Conservation (phyloP, 805 yeast genomes). For the Yarrowia hollandica region DNA sequence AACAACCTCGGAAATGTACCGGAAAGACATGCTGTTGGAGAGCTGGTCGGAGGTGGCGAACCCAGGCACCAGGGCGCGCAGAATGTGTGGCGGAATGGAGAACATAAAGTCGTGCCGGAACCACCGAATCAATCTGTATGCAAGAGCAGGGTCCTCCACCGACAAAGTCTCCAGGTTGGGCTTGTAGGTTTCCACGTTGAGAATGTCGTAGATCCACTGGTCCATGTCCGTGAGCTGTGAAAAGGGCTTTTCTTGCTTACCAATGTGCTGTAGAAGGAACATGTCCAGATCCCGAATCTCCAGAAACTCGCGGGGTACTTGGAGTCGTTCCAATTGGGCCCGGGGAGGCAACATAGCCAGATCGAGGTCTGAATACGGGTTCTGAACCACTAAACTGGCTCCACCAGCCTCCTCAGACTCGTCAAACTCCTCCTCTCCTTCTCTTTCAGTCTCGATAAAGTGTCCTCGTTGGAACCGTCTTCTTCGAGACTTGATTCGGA, state of each 20-base stretch:
- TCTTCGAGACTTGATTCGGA: slow-evolving; percentile 6
- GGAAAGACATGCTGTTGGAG: slow-evolving; percentile 17
- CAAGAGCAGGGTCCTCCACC: not conserved
- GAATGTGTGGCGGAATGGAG: not conserved
- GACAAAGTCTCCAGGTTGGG: slow-evolving; percentile 2
- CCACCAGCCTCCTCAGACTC: not conserved
- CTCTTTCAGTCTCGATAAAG: not conserved
- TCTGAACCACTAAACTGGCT: not conserved
- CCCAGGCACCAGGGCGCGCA: slow-evolving; percentile 5
- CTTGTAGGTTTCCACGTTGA: not conserved
- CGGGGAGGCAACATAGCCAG: not conserved
- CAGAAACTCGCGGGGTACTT: not conserved
- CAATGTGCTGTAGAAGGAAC: slow-evolving; percentile 17
- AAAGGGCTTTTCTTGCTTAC: slow-evolving; percentile 6
- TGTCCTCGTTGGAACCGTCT: slow-evolving; percentile 10
- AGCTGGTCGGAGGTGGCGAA: not conserved
- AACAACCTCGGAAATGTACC: slow-evolving; percentile 23
- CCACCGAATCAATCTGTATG: slow-evolving; percentile 10
- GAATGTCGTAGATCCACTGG: slow-evolving; percentile 21
- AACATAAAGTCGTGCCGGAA: slow-evolving; percentile 18
- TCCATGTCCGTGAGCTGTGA: slow-evolving; percentile 3
- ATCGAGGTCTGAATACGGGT: not conserved
- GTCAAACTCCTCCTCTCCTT: not conserved
- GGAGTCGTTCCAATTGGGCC: not conserved
- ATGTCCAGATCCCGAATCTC: slow-evolving; percentile 14